These are phyloP conservation scores for Phycomyces blakesleeanus DNA, from an alignment of 192 early-diverging fungal species.

Conservation along the genomic window DNA sequence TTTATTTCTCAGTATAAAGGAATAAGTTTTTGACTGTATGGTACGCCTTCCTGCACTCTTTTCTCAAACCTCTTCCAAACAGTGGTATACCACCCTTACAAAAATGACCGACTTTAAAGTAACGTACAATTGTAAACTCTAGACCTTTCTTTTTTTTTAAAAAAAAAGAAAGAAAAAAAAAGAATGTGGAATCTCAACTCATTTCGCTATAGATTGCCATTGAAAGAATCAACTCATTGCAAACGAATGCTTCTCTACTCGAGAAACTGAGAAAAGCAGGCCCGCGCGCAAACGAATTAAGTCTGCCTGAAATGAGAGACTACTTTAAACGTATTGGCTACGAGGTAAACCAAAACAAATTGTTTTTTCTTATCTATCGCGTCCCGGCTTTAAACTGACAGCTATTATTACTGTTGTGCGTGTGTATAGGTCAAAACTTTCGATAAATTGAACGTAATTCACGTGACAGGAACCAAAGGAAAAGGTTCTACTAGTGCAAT, in stretches of 20 bases:
- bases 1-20: too few species aligned
- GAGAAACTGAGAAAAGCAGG: slow-evolving; percentile 68
- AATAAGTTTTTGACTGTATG: too few species aligned
- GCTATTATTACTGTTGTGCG: slow-evolving; percentile 25
- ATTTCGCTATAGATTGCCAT: slow-evolving; percentile 62
- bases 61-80: slow-evolving; percentile 8
- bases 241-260: slow-evolving; percentile 81
- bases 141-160: background rate
- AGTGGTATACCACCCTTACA: background rate
- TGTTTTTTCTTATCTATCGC: slow-evolving; percentile 9
- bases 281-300: slow-evolving; percentile 51
- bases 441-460: slow-evolving; percentile 72
- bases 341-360: slow-evolving; percentile 44
- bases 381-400: slow-evolving; percentile 23
- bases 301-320: slow-evolving; percentile 62
- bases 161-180: background rate
- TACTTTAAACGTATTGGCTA: slow-evolving; percentile 73
- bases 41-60: background rate
- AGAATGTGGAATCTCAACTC: background rate
- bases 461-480: slow-evolving; percentile 84
- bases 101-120: slow-evolving; percentile 25
- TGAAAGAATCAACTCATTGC: slow-evolving; percentile 73
- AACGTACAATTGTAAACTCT: background rate
- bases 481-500: slow-evolving; percentile 86
- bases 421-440: slow-evolving; percentile 52